Base-by-base conservation (phyloP, 495 filamentous ascomycete genomes). In the Daldinia childiae region DNA sequence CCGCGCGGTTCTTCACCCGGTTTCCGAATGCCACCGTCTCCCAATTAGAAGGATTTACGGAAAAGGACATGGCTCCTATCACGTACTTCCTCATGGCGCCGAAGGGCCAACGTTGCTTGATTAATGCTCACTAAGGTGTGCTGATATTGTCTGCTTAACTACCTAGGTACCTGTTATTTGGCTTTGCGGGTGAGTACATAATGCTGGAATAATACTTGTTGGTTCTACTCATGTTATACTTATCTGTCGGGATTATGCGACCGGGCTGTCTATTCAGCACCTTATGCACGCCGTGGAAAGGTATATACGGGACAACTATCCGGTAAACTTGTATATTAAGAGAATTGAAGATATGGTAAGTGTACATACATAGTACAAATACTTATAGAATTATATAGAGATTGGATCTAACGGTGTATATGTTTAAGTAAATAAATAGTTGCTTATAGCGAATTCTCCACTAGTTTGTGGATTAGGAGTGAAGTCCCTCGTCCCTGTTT, bases 31-130 rank as follows among this genome's bases (percentile, higher is more conserved):
- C 76, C 4, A 68, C 27, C 38, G 59, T 72, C 24, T 81, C 78
- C 0, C 32, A 27, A 0, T 48, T 60, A 17, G 80, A 86, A 21
- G 80, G 79, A 1, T 86, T 88, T 80, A 71, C 24, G 9, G 78
- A 82, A 15, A 60, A 71, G 0, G 84, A 87, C 26, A 86, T 87
- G 85, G 67, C 69, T 14, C 75, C 77, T 68, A 62, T 66, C 17
- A 67, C 80, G 38, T 81, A 74, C 55, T 85, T 87, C 58, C 68
- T 87, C 41, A 74, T 83, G 72, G 69, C 74, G 12, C 84, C 84
- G 0, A 75, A 75, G 61, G 82, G 78, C 0, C 75, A 83, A 43
- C 77, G 83, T 1, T 88, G 84, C 64, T 66, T 86, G 21, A 77
- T 87, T 34, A 76, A 86, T 48, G 70, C 64, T 50, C 24, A 19